phyloP scores from a whole-genome alignment of 1,284 basidiomycete genomes.

The Moesziomyces globuligerus region DNA sequence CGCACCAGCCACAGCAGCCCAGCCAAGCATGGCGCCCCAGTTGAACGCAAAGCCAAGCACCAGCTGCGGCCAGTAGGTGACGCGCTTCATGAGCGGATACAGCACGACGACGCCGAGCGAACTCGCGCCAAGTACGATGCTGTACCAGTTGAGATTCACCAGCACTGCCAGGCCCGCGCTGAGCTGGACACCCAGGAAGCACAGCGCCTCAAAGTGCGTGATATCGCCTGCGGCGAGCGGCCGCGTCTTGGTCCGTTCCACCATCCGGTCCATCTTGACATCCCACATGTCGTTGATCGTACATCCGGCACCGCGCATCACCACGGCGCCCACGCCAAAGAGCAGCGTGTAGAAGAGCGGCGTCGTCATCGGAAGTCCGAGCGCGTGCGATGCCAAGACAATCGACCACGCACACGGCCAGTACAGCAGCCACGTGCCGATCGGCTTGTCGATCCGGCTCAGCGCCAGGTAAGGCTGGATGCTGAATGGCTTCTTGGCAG shows the following conservation, averaged over 20 bases:
- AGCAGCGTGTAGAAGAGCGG: constrained; percentile 71
- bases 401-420: constrained; percentile 78
- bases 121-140: constrained; percentile 89
- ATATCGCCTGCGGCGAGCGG: constrained; percentile 86
- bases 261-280: constrained; percentile 84
- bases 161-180: constrained; percentile 86
- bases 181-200: constrained; percentile 85
- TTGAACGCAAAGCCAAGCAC: constrained; percentile 83
- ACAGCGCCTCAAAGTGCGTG: constrained; percentile 78
- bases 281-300: constrained; percentile 99
- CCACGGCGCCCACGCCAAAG: constrained; percentile 87
- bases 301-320: constrained; percentile 98
- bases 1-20: constrained; percentile 87
- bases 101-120: constrained; percentile 86
- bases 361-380: constrained; percentile 40
- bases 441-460: constrained; percentile 92
- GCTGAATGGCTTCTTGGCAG: constrained; percentile 30
- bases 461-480: constrained; percentile 81
- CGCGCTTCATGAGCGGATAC: constrained; percentile 97
- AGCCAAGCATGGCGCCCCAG: constrained; percentile 95
- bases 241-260: constrained; percentile 76
- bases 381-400: constrained; percentile 59
- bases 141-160: constrained; percentile 93
- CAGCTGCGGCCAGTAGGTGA: constrained; percentile 96
- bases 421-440: constrained; percentile 88